Percentiles rank a stretch among this genome's conserved stretches.
phyloP scores from a whole-genome alignment of 2,329 filamentous ascomycete species.

The Diplodia seriata region DNA sequence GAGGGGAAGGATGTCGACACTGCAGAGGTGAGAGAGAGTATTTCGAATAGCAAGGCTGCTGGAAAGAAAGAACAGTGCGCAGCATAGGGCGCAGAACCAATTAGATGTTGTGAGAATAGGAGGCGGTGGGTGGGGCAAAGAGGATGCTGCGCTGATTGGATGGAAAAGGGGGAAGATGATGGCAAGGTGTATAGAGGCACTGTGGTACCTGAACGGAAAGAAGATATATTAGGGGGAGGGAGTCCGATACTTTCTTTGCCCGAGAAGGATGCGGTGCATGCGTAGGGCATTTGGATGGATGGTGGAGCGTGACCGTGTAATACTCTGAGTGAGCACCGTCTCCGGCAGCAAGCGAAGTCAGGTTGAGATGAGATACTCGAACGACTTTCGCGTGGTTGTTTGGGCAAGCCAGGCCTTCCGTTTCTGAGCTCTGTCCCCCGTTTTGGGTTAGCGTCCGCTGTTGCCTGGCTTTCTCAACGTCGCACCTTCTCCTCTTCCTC shows the following conservation, averaged over 20 bases:
- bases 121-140: background rate
- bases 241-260: background rate
- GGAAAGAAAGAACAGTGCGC: background rate
- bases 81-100: background rate
- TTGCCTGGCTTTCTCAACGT: background rate
- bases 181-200: background rate
- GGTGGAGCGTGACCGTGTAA: background rate
- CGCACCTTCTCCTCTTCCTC: background rate
- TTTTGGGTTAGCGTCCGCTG: background rate
- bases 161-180: background rate
- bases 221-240: background rate
- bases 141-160: background rate
- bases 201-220: background rate
- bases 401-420: background rate
- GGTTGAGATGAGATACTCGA: background rate
- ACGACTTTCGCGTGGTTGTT: background rate
- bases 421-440: background rate
- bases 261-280: background rate
- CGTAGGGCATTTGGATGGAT: background rate
- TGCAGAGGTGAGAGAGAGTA: background rate
- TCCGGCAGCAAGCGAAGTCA: background rate
- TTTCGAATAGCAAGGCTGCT: background rate
- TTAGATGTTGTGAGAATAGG: background rate
- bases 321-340: background rate
- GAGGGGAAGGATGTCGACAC: no score